Percentiles rank a stretch among this genome's conserved stretches.
Conservation (phyloP, 768 basidiomycete species). For the Scleroderma bovista region DNA sequence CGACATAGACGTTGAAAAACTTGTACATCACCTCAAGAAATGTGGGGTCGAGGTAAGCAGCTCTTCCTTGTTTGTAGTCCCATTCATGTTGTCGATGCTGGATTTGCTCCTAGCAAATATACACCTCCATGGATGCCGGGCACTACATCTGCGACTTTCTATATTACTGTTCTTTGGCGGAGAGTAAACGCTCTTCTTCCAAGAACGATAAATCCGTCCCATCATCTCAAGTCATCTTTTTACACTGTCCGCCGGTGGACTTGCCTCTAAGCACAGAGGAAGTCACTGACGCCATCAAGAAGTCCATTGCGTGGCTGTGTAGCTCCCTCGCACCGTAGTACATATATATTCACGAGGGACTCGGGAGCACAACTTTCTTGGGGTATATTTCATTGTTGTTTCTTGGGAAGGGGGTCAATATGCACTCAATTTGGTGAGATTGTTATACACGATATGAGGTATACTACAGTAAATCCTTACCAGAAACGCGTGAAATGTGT, state of each 20-base stretch:
- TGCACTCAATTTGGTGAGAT: too few relatives aligned
- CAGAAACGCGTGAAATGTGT: too few relatives aligned
- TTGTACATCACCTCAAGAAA: conserved; percentile 32
- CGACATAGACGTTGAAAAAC: conserved; percentile 30
- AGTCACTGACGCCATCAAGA: conserved; percentile 59
- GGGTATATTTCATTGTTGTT: too few relatives aligned
- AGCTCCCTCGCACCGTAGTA: not conserved
- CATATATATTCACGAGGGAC: too few relatives aligned
- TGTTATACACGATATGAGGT: too few relatives aligned
- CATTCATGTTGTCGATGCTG: not conserved
- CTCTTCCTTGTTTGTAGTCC: conserved; percentile 3
- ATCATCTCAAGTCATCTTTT: conserved; percentile 46
- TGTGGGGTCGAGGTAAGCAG: conserved; percentile 27
- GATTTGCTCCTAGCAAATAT: conserved; percentile 46
- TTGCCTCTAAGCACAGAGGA: conserved; percentile 61
- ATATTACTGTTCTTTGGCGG: conserved; percentile 72
- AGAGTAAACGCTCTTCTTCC: conserved; percentile 43
- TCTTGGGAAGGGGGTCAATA: too few relatives aligned
- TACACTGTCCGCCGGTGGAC: conserved; percentile 67
- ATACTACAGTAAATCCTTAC: too few relatives aligned
- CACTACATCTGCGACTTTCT: conserved; percentile 75
- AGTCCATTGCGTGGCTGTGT: conserved; percentile 56
- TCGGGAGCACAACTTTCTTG: too few relatives aligned
- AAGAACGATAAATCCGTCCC: conserved; percentile 27
- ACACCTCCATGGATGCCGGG: conserved; percentile 70